Base-by-base conservation (phyloP, 345 rosid species). In the Garcia nutans region DNA sequence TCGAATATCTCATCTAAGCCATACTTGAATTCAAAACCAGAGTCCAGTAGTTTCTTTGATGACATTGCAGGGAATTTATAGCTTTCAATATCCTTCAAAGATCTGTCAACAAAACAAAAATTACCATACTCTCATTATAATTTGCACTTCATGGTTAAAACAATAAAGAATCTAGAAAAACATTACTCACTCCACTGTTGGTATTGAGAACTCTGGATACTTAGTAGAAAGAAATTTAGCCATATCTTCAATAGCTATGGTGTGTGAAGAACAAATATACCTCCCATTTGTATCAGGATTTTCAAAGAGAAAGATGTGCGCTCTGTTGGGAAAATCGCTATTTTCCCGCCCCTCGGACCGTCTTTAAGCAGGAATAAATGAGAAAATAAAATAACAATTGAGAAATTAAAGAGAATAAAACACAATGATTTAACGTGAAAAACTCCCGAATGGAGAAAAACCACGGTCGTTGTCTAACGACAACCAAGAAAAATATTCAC, bases 261-360 rank as follows among this genome's bases (percentile, higher is more conserved):
- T 70, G 50, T 50, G 77, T 20, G 88, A 87, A 41, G 88, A 83
- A 55, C 88, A 88, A 50, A 86, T 86, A 72, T 78, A 90, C 74
- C 92, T 84, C 5, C 92, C 90, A 65, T 79, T 83, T 3, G 90
- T 80, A 9, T 74, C 26, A 23, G 87, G 85, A 73, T 52, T 73
- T 64, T 87, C 92, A 28, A 88, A 45, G 55, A 90, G 77, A 66
- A 70, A 87, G 16, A 90, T 82, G 66, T 86, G 84, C 2, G 90
- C 87, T 6, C 83, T 81, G n/a, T n/a, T n/a, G n/a, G n/a, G n/a
- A n/a, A n/a, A n/a, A n/a, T n/a, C n/a, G n/a, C n/a, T n/a, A n/a
- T n/a, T n/a, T n/a, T n/a, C n/a, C n/a, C n/a, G n/a, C n/a, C n/a
- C n/a, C n/a, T n/a, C n/a, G n/a, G n/a, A n/a, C n/a, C n/a, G n/a